A percentile compares a stretch with the other conserved stretches of the same genome.
phyloP scores from a whole-genome alignment of 257 asterid species.

The Henckelia pumila region DNA sequence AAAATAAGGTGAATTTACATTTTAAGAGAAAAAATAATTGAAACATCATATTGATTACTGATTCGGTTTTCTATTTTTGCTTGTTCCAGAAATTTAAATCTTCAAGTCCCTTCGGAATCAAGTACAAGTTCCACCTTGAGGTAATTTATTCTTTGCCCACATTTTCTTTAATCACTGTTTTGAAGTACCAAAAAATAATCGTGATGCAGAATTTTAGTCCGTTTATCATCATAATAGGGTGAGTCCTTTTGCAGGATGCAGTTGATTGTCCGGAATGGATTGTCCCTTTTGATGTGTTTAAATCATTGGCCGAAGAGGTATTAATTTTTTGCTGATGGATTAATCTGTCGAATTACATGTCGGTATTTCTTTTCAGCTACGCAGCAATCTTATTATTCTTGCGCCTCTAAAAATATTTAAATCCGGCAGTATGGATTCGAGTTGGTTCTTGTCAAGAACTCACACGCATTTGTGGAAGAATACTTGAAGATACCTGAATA shows the following conservation, averaged over 20 bases:
- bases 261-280: slow-evolving; percentile 99
- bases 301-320: slow-evolving; percentile 95
- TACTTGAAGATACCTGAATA: slow-evolving; percentile 82
- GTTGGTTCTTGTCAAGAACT: slow-evolving; percentile 77
- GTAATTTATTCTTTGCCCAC: slow-evolving; percentile 30
- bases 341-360: slow-evolving; percentile 11
- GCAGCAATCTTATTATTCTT: slow-evolving; percentile 18
- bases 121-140: slow-evolving; percentile 94
- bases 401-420: neutral
- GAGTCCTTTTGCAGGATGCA: slow-evolving; percentile 66
- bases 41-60: neutral
- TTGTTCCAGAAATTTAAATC: slow-evolving; percentile 73
- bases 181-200: neutral
- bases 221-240: neutral
- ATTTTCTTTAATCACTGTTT: neutral
- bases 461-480: slow-evolving; percentile 83
- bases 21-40: neutral
- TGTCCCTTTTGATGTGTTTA: slow-evolving; percentile 86
- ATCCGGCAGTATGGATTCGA: slow-evolving; percentile 73
- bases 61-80: slow-evolving; percentile 20
- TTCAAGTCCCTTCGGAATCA: slow-evolving; percentile 88
- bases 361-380: neutral
- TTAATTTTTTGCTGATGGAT: neutral
- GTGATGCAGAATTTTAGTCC: neutral
- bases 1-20: slow-evolving; percentile 54